phyloP scores from a whole-genome alignment of 805 yeast species.

The Brettanomyces bruxellensis region DNA sequence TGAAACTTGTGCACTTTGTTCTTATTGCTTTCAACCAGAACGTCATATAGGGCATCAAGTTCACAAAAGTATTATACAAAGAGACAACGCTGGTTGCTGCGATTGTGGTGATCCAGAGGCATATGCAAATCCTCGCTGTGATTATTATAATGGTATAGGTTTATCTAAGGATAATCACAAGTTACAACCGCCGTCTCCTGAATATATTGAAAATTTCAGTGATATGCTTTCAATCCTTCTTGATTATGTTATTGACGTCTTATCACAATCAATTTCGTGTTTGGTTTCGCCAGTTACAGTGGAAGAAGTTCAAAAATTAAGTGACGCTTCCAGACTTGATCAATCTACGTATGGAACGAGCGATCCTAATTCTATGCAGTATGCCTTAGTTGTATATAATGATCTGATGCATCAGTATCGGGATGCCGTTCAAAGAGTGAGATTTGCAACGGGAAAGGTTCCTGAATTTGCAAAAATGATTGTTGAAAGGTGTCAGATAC shows the following conservation, averaged over 20 bases:
- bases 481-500: constrained; percentile 47
- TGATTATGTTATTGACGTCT: constrained; percentile 56
- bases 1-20: constrained; percentile 79
- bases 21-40: constrained; percentile 60
- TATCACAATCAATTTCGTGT: constrained; percentile 39
- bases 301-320: constrained; percentile 17
- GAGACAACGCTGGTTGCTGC: constrained; percentile 70
- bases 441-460: constrained; percentile 54
- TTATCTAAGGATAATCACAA: neutral
- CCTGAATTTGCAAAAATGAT: constrained; percentile 65
- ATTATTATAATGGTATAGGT: constrained; percentile 22
- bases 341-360: constrained; percentile 35
- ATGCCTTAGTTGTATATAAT: constrained; percentile 57
- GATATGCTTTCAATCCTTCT: constrained; percentile 37
- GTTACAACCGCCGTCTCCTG: neutral
- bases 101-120: constrained; percentile 90
- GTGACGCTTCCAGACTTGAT: constrained; percentile 17
- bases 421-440: constrained; percentile 63
- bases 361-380: constrained; percentile 39
- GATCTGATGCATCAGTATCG: constrained; percentile 70
- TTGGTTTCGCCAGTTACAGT: constrained; percentile 16
- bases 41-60: constrained; percentile 69
- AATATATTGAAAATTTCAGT: constrained; percentile 3
- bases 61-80: constrained; percentile 49
- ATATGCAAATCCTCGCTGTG: constrained; percentile 53